These are phyloP conservation scores for Naganishia friedmannii DNA, from an alignment of 768 basidiomycete genomes.

Conservation along the genomic window DNA sequence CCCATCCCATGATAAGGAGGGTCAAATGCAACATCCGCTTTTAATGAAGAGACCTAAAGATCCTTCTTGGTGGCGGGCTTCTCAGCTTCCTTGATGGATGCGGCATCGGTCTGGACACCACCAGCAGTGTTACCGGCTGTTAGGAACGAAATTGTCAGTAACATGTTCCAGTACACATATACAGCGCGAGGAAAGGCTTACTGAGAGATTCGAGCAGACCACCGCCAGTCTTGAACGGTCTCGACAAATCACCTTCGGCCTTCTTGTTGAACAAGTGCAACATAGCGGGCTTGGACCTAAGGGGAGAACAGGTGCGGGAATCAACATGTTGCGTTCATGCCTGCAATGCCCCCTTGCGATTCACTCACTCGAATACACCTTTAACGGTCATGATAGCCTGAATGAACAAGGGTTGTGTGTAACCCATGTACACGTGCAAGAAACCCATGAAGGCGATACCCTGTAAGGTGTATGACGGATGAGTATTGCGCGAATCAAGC, in stretches of 20 bases:
- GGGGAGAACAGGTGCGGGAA: neutral
- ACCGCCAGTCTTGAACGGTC: constrained; percentile 75
- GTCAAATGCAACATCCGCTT: neutral
- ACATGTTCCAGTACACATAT: constrained; percentile 38
- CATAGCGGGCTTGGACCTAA: constrained; percentile 52
- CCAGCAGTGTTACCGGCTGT: constrained; percentile 52
- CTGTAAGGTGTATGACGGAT: constrained; percentile 27
- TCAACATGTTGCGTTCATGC: neutral
- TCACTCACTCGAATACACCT: constrained; percentile 78
- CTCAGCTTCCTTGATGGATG: constrained; percentile 81
- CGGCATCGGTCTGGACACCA: constrained; percentile 82
- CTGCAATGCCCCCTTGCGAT: constrained; percentile 43
- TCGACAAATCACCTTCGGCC: constrained; percentile 79
- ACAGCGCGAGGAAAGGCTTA: constrained; percentile 55
- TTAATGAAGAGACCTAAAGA: constrained; percentile 1
- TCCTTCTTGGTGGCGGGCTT: constrained; percentile 82
- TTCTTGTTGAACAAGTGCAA: constrained; percentile 77
- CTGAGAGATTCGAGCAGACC: constrained; percentile 56
- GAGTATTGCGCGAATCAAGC: constrained; percentile 49
- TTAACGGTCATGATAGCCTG: constrained; percentile 95
- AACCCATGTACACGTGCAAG: constrained; percentile 90
- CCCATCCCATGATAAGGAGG: no score
- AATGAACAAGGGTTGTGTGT: constrained; percentile 93
- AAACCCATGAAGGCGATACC: constrained; percentile 83
- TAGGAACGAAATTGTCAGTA: neutral